Conservation (phyloP, 345 rosid species). For the Ceriops zippeliana region DNA sequence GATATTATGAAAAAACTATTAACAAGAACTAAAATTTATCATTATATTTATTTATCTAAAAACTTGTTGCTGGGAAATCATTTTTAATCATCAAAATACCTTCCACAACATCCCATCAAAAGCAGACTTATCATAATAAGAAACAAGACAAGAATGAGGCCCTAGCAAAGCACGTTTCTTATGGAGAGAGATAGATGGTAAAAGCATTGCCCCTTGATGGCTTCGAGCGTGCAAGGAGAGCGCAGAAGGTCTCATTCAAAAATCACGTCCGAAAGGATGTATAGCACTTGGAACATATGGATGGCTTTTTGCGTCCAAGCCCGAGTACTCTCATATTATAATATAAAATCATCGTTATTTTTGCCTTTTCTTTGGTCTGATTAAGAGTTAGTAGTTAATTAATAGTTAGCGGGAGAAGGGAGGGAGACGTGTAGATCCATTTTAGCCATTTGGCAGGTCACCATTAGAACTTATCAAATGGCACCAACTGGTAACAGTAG, state of each 20-base stretch:
- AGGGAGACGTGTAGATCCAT: background rate
- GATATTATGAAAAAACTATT: too few species aligned
- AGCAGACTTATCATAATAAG: background rate
- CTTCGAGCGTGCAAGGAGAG: conserved; percentile 30
- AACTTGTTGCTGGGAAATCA: too few species aligned
- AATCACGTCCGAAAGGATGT: conserved; percentile 19
- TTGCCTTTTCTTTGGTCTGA: background rate
- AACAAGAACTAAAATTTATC: too few species aligned
- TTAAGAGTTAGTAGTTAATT: too few species aligned
- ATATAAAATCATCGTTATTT: background rate
- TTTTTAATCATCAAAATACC: too few species aligned
- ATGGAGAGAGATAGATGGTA: conserved; percentile 2
- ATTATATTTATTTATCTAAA: too few species aligned
- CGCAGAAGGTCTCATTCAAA: conserved; percentile 18
- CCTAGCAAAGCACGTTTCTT: background rate
- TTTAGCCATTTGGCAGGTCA: too few species aligned
- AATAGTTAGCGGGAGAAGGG: too few species aligned
- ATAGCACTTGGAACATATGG: background rate
- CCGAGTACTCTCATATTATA: conserved; percentile 2
- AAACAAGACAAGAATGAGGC: background rate
- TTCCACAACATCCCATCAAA: too few species aligned
- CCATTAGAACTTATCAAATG: too few species aligned
- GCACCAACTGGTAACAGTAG: too few species aligned
- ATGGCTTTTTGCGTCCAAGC: background rate
- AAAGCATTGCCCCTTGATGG: conserved; percentile 14